A percentile compares a stretch with the other conserved stretches of the same genome.
These are phyloP conservation scores for Nemania serpens DNA, from an alignment of 2,329 filamentous ascomycete species.

Conservation along the genomic window DNA sequence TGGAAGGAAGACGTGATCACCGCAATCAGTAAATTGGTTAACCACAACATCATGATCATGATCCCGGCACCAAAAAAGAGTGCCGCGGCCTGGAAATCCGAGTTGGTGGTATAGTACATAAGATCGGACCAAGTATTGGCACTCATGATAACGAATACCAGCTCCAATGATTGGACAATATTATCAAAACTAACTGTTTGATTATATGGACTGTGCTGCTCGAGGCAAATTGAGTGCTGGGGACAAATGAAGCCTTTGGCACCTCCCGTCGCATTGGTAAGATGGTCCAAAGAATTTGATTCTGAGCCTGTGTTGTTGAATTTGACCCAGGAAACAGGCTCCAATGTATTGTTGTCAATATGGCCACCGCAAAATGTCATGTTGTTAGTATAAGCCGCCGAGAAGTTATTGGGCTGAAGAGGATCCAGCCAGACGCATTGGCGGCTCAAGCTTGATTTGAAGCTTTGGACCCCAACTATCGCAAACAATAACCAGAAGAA, in stretches of 20 bases:
- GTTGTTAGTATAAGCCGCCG: conserved; percentile 63
- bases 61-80: conserved; percentile 77
- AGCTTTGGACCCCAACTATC: conserved; percentile 95
- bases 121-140: conserved; percentile 95
- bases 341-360: conserved; percentile 63
- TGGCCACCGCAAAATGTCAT: conserved; percentile 88
- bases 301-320: conserved; percentile 35
- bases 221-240: conserved; percentile 78
- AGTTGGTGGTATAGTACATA: conserved; percentile 91
- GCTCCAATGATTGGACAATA: conserved; percentile 85
- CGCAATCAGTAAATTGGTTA: conserved; percentile 91
- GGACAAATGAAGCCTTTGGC: conserved; percentile 91
- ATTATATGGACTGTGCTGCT: conserved; percentile 78
- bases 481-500: conserved; percentile 99
- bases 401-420: conserved; percentile 56
- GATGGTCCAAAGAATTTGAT: conserved; percentile 49
- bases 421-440: conserved; percentile 80
- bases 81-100: conserved; percentile 85
- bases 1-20: conserved; percentile 99
- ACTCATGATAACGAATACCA: conserved; percentile 98
- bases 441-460: conserved; percentile 80
- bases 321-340: conserved; percentile 69
- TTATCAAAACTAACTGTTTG: conserved; percentile 94
- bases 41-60: conserved; percentile 93
- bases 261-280: conserved; percentile 54